Evolutionary conservation across 805 yeast genomes (phyloP).

Genomic region (Zygotorulaspora florentina): DNA sequence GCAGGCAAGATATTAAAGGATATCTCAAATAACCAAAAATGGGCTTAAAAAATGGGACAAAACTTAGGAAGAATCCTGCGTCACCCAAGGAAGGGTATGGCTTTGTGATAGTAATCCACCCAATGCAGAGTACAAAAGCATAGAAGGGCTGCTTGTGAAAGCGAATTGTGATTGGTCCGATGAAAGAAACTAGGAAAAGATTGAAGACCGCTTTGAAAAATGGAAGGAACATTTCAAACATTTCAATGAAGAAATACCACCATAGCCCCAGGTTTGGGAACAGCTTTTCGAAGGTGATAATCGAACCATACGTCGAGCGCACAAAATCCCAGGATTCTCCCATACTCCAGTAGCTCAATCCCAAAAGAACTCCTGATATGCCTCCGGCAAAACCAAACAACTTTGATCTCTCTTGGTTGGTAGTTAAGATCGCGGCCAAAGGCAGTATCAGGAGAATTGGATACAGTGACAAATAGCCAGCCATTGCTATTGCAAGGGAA

Average conservation of each 20-base stretch:
- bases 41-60: conserved; percentile 47
- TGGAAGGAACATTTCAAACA: conserved; percentile 82
- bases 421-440: conserved; percentile 34
- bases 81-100: conserved; percentile 87
- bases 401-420: conserved; percentile 4
- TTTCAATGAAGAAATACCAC: conserved; percentile 98
- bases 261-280: conserved; percentile 91
- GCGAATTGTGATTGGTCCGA: conserved; percentile 70
- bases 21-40: conserved; percentile 45
- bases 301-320: conserved; percentile 52
- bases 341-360: conserved; percentile 41
- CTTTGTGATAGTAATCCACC: conserved; percentile 61
- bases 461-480: conserved; percentile 60
- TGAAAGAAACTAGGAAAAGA: conserved; percentile 59
- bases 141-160: conserved; percentile 57
- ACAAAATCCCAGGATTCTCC: conserved; percentile 44
- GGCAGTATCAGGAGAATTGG: conserved; percentile 62
- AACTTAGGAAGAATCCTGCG: conserved; percentile 49
- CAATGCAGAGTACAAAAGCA: conserved; percentile 46
- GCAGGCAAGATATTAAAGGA: conserved; percentile 46
- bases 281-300: conserved; percentile 60
- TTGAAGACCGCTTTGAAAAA: conserved; percentile 85
- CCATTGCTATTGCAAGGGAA: conserved; percentile 52
- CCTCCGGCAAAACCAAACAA: neutral
- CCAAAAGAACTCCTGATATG: conserved; percentile 16